These are phyloP conservation scores for Kokia cookei DNA, from an alignment of 441 rosid species.

Conservation along the genomic window DNA sequence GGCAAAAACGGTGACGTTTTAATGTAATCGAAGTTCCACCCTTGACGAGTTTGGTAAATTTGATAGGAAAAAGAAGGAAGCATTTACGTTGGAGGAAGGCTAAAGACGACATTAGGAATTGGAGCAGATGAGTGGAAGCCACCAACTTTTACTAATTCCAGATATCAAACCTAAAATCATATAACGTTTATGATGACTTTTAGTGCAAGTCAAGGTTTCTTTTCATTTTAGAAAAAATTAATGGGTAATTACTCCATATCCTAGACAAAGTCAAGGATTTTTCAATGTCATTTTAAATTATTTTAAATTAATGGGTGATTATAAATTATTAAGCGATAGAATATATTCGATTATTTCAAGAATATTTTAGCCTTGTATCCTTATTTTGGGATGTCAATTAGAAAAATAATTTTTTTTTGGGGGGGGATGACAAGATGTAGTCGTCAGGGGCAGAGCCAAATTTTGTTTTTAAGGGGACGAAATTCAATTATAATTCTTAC, in stretches of 20 bases:
- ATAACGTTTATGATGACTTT: neutral
- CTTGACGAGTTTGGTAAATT: conserved; percentile 12
- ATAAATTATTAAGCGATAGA: too few species aligned
- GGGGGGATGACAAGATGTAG: too few species aligned
- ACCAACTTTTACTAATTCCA: conserved; percentile 37
- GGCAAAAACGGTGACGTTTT: neutral
- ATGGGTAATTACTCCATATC: neutral
- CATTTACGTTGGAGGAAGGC: conserved; percentile 1
- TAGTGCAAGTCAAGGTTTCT: conserved; percentile 11
- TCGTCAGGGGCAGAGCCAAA: too few species aligned
- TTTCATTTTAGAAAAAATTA: neutral
- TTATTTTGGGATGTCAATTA: too few species aligned
- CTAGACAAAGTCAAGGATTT: neutral
- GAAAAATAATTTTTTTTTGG: too few species aligned
- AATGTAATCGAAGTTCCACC: neutral
- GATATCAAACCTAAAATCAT: conserved; percentile 36
- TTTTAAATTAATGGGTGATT: too few species aligned
- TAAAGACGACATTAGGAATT: conserved; percentile 15
- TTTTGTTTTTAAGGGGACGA: too few species aligned
- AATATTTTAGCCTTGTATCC: too few species aligned
- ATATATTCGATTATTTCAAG: too few species aligned
- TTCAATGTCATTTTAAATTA: too few species aligned
- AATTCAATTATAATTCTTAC: too few species aligned
- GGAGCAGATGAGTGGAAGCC: conserved; percentile 55
- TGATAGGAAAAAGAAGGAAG: conserved; percentile 1